These are phyloP conservation scores for Cystofilobasidium bisporidii DNA, from an alignment of 768 basidiomycete genomes.

Conservation along the genomic window DNA sequence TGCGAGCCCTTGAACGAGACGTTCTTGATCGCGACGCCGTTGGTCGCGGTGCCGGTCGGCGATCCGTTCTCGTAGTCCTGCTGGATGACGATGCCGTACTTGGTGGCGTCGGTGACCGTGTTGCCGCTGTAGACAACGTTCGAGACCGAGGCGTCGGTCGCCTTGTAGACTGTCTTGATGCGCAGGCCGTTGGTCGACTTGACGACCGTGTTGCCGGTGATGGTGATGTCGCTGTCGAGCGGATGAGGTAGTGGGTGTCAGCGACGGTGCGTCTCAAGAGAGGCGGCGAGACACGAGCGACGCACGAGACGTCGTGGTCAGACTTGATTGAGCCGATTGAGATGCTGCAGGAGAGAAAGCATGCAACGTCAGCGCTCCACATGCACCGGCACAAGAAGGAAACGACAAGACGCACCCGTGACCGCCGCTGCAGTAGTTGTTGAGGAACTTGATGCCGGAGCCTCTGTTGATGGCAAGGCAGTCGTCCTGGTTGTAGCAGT, in stretches of 20 bases:
- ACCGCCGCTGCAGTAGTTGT: slow-evolving; percentile 52
- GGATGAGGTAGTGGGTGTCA: slow-evolving; percentile 45
- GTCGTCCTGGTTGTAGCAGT: slow-evolving; percentile 46
- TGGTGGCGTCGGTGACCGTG: slow-evolving; percentile 41
- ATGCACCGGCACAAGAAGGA: too few relatives aligned
- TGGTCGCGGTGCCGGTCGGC: slow-evolving; percentile 49
- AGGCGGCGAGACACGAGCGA: neutral
- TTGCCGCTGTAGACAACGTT: slow-evolving; percentile 31
- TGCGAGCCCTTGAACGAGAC: slow-evolving; percentile 46
- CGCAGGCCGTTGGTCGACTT: slow-evolving; percentile 49
- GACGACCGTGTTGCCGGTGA: slow-evolving; percentile 50
- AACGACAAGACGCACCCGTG: slow-evolving; percentile 44
- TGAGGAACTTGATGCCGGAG: slow-evolving; percentile 39
- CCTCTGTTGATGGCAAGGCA: slow-evolving; percentile 48
- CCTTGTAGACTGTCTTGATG: slow-evolving; percentile 44
- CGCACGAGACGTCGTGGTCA: slow-evolving; percentile 27
- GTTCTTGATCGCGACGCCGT: slow-evolving; percentile 50
- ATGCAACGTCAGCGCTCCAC: too few relatives aligned
- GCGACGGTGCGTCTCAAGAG: neutral
- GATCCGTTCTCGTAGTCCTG: slow-evolving; percentile 50
- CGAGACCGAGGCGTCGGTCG: slow-evolving; percentile 31
- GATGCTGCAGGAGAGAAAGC: too few relatives aligned
- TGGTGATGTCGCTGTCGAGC: slow-evolving; percentile 44
- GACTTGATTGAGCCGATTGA: slow-evolving; percentile 44
- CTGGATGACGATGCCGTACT: slow-evolving; percentile 55